Base-by-base conservation (phyloP, 192 early-diverging fungal genomes). In the Kappamyces sp. region DNA sequence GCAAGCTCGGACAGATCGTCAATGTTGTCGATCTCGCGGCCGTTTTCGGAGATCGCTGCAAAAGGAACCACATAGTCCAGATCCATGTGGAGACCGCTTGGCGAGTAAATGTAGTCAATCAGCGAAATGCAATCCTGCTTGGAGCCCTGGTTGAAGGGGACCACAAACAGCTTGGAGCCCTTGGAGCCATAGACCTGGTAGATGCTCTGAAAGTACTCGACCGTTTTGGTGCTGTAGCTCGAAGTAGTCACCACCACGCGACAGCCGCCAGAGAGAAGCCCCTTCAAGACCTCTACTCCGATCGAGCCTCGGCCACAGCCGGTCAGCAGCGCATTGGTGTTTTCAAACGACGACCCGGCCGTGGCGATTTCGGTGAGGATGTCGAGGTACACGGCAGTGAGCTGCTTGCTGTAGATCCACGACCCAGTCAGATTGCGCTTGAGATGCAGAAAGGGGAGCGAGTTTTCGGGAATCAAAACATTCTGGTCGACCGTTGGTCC, bases 41-140 rank as follows among this genome's bases (percentile, higher is more conserved):
- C 94, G 5, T 90, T 76, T 57, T 88, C 91, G 15, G 91, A 80
- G 52, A 97, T 89, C 40, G 93, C 94, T 49, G 94, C 94, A 73
- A 97, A 95, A 11, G 94, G 94, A 61, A 95, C 76, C 57, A 97
- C 78, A 70, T 81, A 91, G 75, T 97, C 94, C 48, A 97, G 83
- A 71, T 97, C 94, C 92, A 88, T 93, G 47, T 78, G 79, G 3
- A 98, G 78, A 31, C 91, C 91, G 14, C 46, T 64, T 60, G 77
- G 75, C 59, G 81, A 78, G 70, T 95, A 97, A 45, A 97, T 91
- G 67, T 89, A 97, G 59, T 89, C 75, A 48, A 95, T 78, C 8
- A 97, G 70, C n/a, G 76, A 70, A 40, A 76, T 68, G 4, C 87
- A 78, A 70, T 97, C 94, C 70, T 89, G 84, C 60, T 79, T 76